Base-by-base conservation (phyloP, 768 basidiomycete genomes). In the Omphalotus guepiniiformis region DNA sequence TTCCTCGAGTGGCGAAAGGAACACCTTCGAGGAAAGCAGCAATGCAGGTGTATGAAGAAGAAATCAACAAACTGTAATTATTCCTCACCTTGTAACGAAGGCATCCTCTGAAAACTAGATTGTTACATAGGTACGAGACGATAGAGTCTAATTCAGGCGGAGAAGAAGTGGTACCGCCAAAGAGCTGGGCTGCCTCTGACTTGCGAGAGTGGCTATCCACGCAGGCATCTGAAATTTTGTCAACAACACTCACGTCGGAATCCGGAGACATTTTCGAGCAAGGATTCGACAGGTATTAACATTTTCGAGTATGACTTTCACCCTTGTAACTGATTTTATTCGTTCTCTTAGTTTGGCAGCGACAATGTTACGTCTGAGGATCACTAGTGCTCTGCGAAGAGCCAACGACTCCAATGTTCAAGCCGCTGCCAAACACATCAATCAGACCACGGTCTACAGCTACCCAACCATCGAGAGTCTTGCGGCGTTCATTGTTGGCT, bases 1-100 rank as follows among this genome's bases (percentile, higher is more conserved):
- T 80, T 45, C 58, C 69, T 18, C 71, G 72, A 19, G 61, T 73
- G 4, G 69, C 65, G 1, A 82, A 81, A 55, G 74, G 75, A 1
- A 78, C 75, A 0, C 65, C 76, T 6, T 67, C 67, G 39, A 67
- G 72, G 43, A 74, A 74, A 49, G 67, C 68, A 3, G 70, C 73
- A 0, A 43, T 79, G 28, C 53, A 53, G 2, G n/a, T 62, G 15
- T 80, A 80, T 52, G 60, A 58, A 11, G 43, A 64, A 1, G 78
- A 80, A 47, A 77, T 81, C 18, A 65, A 78, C 23, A 61, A 55
- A 15, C 39, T 79, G 68, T 80, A 59, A 50, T 64, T 53, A 3
- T 3, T 4, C 21, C 4, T n/a, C 7, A n/a, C 21, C 21, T 7
- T n/a, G 15, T 18, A 30, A 11, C 1, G 2, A 26, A 4, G 7